phyloP scores from a whole-genome alignment of 805 yeast genomes.

The Candida pseudofarinosa region DNA sequence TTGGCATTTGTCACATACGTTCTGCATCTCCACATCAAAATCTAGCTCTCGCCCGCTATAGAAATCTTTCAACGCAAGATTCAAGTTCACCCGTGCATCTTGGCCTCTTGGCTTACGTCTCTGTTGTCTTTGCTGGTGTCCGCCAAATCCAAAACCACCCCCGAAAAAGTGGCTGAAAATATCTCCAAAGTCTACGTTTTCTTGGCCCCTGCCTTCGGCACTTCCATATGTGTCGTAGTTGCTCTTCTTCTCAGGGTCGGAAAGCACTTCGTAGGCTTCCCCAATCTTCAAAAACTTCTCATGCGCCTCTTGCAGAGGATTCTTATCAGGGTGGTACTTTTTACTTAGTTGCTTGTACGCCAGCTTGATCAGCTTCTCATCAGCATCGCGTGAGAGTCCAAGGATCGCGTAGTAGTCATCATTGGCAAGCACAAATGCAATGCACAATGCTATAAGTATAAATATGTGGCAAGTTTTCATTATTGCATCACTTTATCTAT shows the following conservation, averaged over 20 bases:
- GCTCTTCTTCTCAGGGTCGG: slow-evolving; percentile 63
- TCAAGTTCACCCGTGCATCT: slow-evolving; percentile 53
- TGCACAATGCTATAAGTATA: not conserved
- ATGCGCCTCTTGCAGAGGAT: slow-evolving; percentile 78
- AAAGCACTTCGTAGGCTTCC: slow-evolving; percentile 85
- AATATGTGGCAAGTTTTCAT: not conserved
- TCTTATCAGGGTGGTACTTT: slow-evolving; percentile 93
- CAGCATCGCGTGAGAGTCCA: slow-evolving; percentile 66
- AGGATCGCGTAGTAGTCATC: slow-evolving; percentile 55
- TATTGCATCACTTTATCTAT: not conserved
- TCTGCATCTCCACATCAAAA: slow-evolving; percentile 63
- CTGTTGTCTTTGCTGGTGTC: slow-evolving; percentile 16
- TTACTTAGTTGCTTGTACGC: slow-evolving; percentile 81
- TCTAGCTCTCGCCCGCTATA: slow-evolving; percentile 65
- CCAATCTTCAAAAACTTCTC: slow-evolving; percentile 86
- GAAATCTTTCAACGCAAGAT: slow-evolving; percentile 58
- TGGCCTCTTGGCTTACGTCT: slow-evolving; percentile 56
- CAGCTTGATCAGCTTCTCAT: slow-evolving; percentile 75
- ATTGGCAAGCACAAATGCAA: slow-evolving; percentile 17
- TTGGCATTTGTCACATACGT: slow-evolving; percentile 70
- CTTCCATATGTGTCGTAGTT: slow-evolving; percentile 78
- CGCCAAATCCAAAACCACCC: slow-evolving; percentile 29
- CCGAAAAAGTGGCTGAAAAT: slow-evolving; percentile 48
- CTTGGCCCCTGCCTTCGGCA: slow-evolving; percentile 44
- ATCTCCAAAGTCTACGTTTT: slow-evolving; percentile 44